Percentiles rank a stretch among this genome's conserved stretches.
phyloP scores from a whole-genome alignment of 441 rosid species.

The Melastoma candidum region DNA sequence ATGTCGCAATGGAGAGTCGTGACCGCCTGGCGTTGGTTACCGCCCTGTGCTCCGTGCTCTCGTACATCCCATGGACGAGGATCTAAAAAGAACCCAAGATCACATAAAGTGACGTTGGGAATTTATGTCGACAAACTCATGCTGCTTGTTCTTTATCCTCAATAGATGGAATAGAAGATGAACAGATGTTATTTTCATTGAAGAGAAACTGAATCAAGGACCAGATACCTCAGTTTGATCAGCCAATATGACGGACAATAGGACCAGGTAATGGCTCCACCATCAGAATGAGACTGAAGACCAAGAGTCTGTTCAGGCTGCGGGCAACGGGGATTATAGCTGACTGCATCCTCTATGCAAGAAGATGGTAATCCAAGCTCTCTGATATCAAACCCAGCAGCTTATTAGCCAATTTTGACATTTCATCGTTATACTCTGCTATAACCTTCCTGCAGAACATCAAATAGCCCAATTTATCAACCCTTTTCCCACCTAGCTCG shows the following conservation, averaged over 20 bases:
- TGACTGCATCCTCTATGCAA: constrained; percentile 46
- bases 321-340: constrained; percentile 86
- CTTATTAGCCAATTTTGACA: constrained; percentile 47
- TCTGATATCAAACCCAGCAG: constrained; percentile 56
- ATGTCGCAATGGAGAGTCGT: constrained; percentile 69
- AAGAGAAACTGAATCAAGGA: not conserved
- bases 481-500: too few species aligned
- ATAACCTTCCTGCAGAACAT: constrained; percentile 33
- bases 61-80: constrained; percentile 67
- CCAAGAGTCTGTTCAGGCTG: constrained; percentile 86
- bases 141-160: not conserved
- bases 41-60: constrained; percentile 61
- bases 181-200: not conserved
- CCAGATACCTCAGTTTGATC: constrained; percentile 78
- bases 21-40: constrained; percentile 51
- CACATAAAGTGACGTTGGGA: too few species aligned
- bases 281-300: constrained; percentile 78
- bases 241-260: constrained; percentile 50
- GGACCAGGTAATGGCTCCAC: constrained; percentile 53
- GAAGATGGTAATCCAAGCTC: constrained; percentile 40
- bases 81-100: constrained; percentile 26
- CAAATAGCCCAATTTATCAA: too few species aligned
- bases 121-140: not conserved
- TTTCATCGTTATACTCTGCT: constrained; percentile 44
- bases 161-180: not conserved